Evolutionary conservation across 306 rosid genomes (phyloP).

Genomic region (Lotus japonicus): DNA sequence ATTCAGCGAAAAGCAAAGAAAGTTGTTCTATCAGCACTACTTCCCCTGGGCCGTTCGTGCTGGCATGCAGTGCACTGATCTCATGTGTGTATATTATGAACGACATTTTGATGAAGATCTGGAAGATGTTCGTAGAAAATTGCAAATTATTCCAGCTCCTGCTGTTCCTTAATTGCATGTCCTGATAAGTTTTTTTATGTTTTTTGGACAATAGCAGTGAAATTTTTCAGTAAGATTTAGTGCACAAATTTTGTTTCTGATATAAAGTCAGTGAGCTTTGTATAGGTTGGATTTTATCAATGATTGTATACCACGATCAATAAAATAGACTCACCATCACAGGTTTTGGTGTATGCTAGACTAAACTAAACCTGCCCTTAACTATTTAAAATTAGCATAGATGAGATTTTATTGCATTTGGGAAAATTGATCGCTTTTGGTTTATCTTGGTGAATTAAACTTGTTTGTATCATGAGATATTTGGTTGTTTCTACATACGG

Average conservation of each 20-base stretch:
- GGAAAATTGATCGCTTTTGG: too few relatives aligned
- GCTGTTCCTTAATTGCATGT: conserved; percentile 26
- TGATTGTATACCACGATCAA: not conserved
- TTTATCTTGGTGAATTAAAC: too few relatives aligned
- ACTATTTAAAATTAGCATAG: too few relatives aligned
- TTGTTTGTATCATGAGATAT: too few relatives aligned
- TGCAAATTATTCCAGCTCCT: conserved; percentile 74
- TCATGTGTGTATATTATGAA: conserved; percentile 83
- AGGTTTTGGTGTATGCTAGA: not conserved
- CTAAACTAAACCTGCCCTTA: too few relatives aligned
- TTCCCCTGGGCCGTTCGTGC: conserved; percentile 87
- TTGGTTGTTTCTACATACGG: too few relatives aligned
- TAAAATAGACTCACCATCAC: not conserved
- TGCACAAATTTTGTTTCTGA: not conserved
- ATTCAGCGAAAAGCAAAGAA: conserved; percentile 73
- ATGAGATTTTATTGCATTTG: too few relatives aligned
- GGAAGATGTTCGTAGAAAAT: conserved; percentile 65
- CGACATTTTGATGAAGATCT: conserved; percentile 74
- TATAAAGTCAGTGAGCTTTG: not conserved
- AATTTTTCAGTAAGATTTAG: not conserved
- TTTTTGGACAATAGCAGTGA: not conserved
- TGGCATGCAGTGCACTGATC: conserved; percentile 74
- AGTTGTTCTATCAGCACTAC: conserved; percentile 72
- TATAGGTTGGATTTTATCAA: not conserved
- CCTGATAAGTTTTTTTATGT: not conserved